Evolutionary conservation across 257 asterid genomes (phyloP).

Genomic region (Solanum chiquidenum): DNA sequence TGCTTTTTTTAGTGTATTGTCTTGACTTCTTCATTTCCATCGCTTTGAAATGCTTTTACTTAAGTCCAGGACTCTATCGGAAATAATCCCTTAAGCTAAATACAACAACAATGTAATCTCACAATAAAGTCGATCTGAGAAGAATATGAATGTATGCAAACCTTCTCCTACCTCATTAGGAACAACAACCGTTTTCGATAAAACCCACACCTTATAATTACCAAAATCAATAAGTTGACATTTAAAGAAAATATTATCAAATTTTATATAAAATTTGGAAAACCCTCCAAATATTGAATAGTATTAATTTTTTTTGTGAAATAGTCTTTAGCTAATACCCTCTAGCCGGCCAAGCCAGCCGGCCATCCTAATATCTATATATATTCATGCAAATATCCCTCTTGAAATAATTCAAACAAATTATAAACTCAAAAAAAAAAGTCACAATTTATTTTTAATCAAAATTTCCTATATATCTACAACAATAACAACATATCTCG

Average conservation of each 20-base stretch:
- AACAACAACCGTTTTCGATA: not conserved
- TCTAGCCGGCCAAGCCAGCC: not conserved
- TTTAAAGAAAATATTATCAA: not conserved
- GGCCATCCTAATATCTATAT: not conserved
- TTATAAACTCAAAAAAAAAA: not conserved
- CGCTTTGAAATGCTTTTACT: not conserved
- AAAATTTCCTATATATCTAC: not conserved
- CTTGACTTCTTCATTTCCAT: not conserved
- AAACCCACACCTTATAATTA: not conserved
- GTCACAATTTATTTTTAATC: not conserved
- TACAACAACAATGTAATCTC: not conserved
- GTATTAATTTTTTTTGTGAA: not conserved
- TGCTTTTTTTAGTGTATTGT: not conserved
- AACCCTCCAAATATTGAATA: not conserved
- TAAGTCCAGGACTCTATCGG: not conserved
- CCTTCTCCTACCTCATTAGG: not conserved
- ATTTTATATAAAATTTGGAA: not conserved
- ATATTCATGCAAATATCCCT: not conserved
- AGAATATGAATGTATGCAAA: not conserved
- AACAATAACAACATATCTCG: not conserved
- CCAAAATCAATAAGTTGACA: not conserved
- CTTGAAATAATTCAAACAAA: not conserved
- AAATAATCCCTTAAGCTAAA: not conserved
- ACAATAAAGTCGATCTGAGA: not conserved
- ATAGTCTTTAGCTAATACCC: not conserved